Evolutionary conservation across 495 filamentous ascomycete species (phyloP).

Genomic region (Glutinoglossum americanum): DNA sequence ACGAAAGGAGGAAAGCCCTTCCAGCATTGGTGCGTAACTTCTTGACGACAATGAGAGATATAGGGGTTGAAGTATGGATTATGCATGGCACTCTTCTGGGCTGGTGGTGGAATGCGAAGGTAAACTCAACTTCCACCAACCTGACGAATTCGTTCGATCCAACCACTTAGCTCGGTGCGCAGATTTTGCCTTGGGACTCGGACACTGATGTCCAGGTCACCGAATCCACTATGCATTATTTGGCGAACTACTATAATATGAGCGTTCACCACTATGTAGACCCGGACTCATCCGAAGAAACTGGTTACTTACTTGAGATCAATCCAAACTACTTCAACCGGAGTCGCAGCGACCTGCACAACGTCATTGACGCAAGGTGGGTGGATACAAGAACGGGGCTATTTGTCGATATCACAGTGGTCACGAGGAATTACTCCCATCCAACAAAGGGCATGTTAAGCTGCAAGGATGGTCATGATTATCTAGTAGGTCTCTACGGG

Average conservation of each 20-base stretch:
- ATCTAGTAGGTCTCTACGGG: constrained; percentile 16
- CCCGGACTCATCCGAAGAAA: constrained; percentile 19
- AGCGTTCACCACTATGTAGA: constrained; percentile 33
- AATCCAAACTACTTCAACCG: constrained; percentile 34
- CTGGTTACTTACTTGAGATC: constrained; percentile 34
- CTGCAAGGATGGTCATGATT: constrained; percentile 37
- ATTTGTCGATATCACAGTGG: constrained; percentile 41
- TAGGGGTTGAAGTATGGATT: constrained; percentile 63
- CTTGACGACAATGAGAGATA: constrained; percentile 37
- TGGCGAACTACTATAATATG: constrained; percentile 41
- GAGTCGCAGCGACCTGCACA: constrained; percentile 23
- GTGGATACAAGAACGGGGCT: constrained; percentile 37
- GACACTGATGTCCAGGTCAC: constrained; percentile 40
- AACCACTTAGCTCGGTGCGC: neutral
- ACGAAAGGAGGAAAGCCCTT: constrained; percentile 38
- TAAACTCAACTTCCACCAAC: constrained; percentile 9
- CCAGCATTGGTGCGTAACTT: constrained; percentile 53
- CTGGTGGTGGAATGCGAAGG: constrained; percentile 80
- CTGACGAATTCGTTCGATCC: neutral
- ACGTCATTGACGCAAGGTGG: constrained; percentile 40
- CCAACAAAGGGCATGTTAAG: constrained; percentile 22
- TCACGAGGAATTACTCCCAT: constrained; percentile 23
- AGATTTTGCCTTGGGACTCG: constrained; percentile 42
- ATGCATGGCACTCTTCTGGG: constrained; percentile 72
- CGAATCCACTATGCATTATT: constrained; percentile 30